phyloP scores from a whole-genome alignment of 495 filamentous ascomycete species.

The Thozetella sp. region DNA sequence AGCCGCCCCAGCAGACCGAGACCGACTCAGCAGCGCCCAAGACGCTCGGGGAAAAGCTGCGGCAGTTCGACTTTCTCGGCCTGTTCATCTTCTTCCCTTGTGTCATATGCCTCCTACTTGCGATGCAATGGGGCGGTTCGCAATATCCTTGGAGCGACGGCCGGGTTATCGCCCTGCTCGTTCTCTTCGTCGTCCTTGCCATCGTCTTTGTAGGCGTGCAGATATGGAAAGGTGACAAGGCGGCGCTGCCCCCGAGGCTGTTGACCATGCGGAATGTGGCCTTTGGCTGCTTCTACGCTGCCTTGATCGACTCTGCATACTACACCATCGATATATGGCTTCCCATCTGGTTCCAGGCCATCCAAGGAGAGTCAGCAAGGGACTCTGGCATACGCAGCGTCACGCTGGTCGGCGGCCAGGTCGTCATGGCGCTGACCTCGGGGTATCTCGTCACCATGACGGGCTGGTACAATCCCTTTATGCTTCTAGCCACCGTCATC shows the following conservation, averaged over 20 bases:
- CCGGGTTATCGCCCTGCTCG: constrained; percentile 55
- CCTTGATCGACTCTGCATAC: constrained; percentile 11
- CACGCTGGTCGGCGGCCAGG: constrained; percentile 59
- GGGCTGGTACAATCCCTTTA: constrained; percentile 41
- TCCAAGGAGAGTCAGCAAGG: constrained; percentile 59
- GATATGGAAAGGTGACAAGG: constrained; percentile 27
- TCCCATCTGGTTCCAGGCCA: constrained; percentile 65
- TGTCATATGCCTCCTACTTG: constrained; percentile 55
- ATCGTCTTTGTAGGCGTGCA: constrained; percentile 33
- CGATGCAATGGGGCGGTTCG: constrained; percentile 62
- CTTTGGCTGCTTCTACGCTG: constrained; percentile 34
- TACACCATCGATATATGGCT: constrained; percentile 53
- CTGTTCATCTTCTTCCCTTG: constrained; percentile 46
- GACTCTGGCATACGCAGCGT: constrained; percentile 66
- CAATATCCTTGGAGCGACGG: constrained; percentile 53
- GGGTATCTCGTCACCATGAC: constrained; percentile 22
- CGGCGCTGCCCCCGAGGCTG: constrained; percentile 55
- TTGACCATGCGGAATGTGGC: constrained; percentile 62
- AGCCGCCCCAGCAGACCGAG: constrained; percentile 27
- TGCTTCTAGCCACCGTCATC: constrained; percentile 48
- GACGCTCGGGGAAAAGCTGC: constrained; percentile 15
- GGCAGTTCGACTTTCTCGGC: constrained; percentile 38
- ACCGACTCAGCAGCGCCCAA: background rate
- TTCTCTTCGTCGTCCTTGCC: constrained; percentile 46
- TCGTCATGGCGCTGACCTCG: constrained; percentile 51